Evolutionary conservation across 2,329 filamentous ascomycete species (phyloP).

Genomic region (Aureobasidium pullulans): DNA sequence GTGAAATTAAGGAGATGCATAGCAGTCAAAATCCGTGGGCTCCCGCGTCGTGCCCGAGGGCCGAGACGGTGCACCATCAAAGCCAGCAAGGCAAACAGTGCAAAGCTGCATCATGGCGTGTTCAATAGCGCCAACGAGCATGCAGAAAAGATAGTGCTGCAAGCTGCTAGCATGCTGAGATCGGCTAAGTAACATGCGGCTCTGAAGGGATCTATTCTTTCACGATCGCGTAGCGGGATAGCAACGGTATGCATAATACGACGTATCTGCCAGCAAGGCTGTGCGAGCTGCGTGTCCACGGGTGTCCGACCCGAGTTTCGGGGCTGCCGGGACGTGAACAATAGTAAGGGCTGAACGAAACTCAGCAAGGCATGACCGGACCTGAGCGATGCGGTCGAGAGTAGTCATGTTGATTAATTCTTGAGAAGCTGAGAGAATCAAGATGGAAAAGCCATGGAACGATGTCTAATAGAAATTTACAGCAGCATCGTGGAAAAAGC

Average conservation of each 20-base stretch:
- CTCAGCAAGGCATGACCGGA: background rate
- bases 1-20: background rate
- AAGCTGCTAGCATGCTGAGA: background rate
- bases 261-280: background rate
- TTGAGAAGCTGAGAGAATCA: background rate
- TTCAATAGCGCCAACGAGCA: conserved; percentile 3
- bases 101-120: conserved; percentile 1
- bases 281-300: background rate
- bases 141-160: background rate
- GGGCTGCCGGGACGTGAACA: conserved; percentile 1
- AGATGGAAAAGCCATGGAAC: background rate
- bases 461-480: background rate
- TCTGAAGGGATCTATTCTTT: background rate
- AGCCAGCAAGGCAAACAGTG: background rate
- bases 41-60: background rate
- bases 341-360: background rate
- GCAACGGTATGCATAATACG: conserved; percentile 2
- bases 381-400: background rate
- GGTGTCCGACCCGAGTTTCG: background rate
- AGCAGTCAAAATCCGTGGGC: background rate
- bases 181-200: background rate
- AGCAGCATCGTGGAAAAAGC: conserved; percentile 3
- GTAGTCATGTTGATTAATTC: background rate
- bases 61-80: background rate
- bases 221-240: background rate